Conservation (phyloP, 2,329 filamentous ascomycete species). For the Arthroderma uncinatum region DNA sequence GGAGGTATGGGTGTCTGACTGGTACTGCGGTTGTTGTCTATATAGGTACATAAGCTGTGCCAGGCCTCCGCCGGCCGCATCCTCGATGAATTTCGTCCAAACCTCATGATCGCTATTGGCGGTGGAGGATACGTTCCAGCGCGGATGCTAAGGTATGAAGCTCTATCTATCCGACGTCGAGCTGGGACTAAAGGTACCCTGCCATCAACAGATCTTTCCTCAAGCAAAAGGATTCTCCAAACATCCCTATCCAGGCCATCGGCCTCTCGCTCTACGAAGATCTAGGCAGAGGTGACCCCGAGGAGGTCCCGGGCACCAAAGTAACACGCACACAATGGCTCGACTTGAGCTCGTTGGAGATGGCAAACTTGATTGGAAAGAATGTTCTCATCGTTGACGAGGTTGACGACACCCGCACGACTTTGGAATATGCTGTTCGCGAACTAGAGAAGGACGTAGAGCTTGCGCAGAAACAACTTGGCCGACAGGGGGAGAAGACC, state of each 20-base stretch:
- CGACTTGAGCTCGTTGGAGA: constrained; percentile 73
- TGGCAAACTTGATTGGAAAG: constrained; percentile 83
- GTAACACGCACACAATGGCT: constrained; percentile 98
- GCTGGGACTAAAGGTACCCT: background rate
- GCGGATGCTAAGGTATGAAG: constrained; percentile 66
- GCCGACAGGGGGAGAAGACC: constrained; percentile 59
- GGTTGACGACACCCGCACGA: constrained; percentile 91
- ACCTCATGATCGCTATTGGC: constrained; percentile 97
- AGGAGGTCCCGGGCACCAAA: constrained; percentile 78
- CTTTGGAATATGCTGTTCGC: constrained; percentile 83
- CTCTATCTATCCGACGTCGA: background rate
- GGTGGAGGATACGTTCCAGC: constrained; percentile 95
- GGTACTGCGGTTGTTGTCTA: background rate
- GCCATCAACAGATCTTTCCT: constrained; percentile 64
- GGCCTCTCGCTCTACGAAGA: constrained; percentile 93
- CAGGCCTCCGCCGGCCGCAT: constrained; percentile 72
- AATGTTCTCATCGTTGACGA: constrained; percentile 87
- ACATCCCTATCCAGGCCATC: constrained; percentile 98
- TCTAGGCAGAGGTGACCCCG: constrained; percentile 50
- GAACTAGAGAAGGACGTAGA: constrained; percentile 94
- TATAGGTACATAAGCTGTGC: constrained; percentile 92
- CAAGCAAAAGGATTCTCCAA: constrained; percentile 72
- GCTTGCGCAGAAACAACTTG: constrained; percentile 61
- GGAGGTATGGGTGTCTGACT: background rate
- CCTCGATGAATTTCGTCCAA: constrained; percentile 74